Percentiles rank a stretch among this genome's conserved stretches.
These are phyloP conservation scores for Phytophthora pini DNA, from an alignment of 352 stramenopile genomes.

Conservation along the genomic window DNA sequence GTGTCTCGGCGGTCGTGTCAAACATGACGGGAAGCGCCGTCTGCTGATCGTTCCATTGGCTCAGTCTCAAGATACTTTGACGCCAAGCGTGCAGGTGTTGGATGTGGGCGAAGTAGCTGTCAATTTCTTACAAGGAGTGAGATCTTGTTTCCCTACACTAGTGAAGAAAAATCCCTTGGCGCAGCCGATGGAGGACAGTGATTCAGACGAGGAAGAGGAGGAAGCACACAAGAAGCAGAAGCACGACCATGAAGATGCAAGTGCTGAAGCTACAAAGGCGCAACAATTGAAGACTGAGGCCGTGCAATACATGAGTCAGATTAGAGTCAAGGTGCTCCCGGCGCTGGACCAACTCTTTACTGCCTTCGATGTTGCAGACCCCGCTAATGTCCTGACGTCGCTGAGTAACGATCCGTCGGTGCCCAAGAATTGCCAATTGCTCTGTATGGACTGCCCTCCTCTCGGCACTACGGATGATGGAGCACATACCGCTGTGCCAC, in stretches of 20 bases:
- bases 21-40: conserved; percentile 43
- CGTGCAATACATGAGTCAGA: conserved; percentile 41
- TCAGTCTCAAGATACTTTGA: conserved; percentile 9
- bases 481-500: conserved; percentile 7
- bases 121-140: conserved; percentile 57
- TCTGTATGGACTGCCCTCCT: conserved; percentile 66
- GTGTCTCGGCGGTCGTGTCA: conserved; percentile 63
- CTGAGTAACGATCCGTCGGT: conserved; percentile 37
- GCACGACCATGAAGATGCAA: conserved; percentile 13
- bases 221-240: conserved; percentile 44
- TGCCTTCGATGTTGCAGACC: conserved; percentile 48
- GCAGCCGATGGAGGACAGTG: conserved; percentile 34
- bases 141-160: conserved; percentile 71
- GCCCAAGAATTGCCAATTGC: conserved; percentile 44
- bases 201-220: conserved; percentile 44
- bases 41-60: conserved; percentile 59
- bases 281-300: conserved; percentile 22
- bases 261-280: conserved; percentile 17
- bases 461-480: conserved; percentile 9
- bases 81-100: conserved; percentile 50
- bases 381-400: conserved; percentile 31
- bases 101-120: conserved; percentile 66
- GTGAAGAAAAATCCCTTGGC: conserved; percentile 59
- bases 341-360: conserved; percentile 45
- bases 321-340: conserved; percentile 51